Base-by-base conservation (phyloP, 805 yeast species). In the Candida quercuum region DNA sequence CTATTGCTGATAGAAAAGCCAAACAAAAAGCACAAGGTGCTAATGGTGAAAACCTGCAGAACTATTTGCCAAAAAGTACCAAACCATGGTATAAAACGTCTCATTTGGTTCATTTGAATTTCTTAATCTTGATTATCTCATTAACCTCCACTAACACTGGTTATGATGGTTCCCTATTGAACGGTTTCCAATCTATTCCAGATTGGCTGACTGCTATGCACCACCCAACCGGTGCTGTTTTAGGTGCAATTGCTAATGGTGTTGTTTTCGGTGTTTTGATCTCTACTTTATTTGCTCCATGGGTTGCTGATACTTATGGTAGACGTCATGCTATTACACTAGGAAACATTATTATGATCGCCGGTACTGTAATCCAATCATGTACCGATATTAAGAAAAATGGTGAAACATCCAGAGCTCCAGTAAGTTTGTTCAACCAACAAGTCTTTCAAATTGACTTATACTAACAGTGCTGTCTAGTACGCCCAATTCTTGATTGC, bases 101-200 rank as follows among this genome's bases (percentile, higher is more conserved):
- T 9, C 70, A 71, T 46, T 52, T 74, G 36, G 33, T 61, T 4
- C 41, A 43, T 22, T 59, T 75, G 42, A 63, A 67, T 42, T 43
- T 57, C 26, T 49, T 63, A 6, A 52, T 74, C 22, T 54, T 69
- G 28, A 54, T 70, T 21, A 59, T 66, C 39, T 63, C 74, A 18
- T 53, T 72, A 29, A 61, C 74, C 19, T 66, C 78, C 10, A 66
- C 75, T 35, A 70, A 69, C 45, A 66, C 61, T 30, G 74, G 75
- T 42, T 71, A 63, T 42, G 75, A 70, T 53, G 72, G 71, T 42
- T 64, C 70, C 13, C 59, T 74, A 63, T 54, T 74, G 48, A 73
- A 74, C 45, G 74, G 75, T 27, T 60, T 74, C 43, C 78, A 74
- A 47, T 56, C 72, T 8, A 60, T 70, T 47, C 42, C 51, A 1